Evolutionary conservation across 768 basidiomycete species (phyloP).

Genomic region (Pisolithus tinctorius): DNA sequence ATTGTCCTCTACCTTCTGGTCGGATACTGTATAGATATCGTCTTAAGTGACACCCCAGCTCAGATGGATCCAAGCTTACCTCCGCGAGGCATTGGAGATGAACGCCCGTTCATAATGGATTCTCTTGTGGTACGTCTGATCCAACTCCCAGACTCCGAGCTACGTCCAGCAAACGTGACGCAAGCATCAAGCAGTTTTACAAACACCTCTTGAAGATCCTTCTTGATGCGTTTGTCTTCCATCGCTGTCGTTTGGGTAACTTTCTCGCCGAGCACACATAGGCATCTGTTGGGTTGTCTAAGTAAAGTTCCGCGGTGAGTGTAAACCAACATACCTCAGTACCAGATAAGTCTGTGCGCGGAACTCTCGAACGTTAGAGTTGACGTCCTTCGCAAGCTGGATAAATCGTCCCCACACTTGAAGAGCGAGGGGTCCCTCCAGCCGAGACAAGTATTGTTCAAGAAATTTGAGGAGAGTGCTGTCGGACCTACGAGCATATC

Average conservation of each 20-base stretch:
- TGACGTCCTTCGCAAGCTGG: conserved; percentile 71
- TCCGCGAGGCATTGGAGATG: conserved; percentile 56
- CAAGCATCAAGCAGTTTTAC: conserved; percentile 79
- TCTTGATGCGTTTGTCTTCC: conserved; percentile 81
- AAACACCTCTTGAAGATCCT: conserved; percentile 90
- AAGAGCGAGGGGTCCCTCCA: conserved; percentile 88
- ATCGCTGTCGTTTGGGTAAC: conserved; percentile 84
- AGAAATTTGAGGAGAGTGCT: conserved; percentile 75
- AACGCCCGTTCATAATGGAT: conserved; percentile 57
- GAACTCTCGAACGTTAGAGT: conserved; percentile 56
- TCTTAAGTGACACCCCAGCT: conserved; percentile 1
- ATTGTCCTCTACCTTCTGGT: conserved; percentile 59
- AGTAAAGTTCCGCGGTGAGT: conserved; percentile 4
- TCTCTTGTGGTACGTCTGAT: conserved; percentile 66
- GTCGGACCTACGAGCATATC: conserved; percentile 53
- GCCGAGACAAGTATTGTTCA: conserved; percentile 71
- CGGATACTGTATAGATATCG: conserved; percentile 16
- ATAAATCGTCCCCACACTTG: conserved; percentile 87
- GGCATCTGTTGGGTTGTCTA: conserved; percentile 42
- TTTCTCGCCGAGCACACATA: conserved; percentile 78
- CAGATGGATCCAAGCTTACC: conserved; percentile 29
- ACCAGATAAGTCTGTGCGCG: conserved; percentile 65
- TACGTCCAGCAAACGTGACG: conserved; percentile 65
- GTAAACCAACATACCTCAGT: conserved; percentile 50
- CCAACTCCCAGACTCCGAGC: conserved; percentile 74